Conservation (phyloP, 2,329 filamentous ascomycete genomes). For the Colletotrichum graminicola region DNA sequence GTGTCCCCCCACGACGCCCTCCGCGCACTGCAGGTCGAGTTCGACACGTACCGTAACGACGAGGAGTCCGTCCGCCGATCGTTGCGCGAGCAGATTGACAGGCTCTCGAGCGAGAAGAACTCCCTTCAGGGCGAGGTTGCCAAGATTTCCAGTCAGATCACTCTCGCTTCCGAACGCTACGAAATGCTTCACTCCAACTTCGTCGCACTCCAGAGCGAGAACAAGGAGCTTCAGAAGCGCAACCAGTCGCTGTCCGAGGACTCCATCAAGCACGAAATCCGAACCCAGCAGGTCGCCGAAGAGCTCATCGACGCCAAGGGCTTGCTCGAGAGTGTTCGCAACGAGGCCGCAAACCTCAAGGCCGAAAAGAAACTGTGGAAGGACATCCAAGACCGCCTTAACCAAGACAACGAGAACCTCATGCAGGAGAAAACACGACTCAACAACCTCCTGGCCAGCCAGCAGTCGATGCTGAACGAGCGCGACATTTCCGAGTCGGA, state of each 20-base stretch:
- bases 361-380: slow-evolving; percentile 96
- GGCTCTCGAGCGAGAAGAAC: slow-evolving; percentile 84
- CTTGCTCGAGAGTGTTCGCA: slow-evolving; percentile 86
- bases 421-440: slow-evolving; percentile 87
- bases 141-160: slow-evolving; percentile 82
- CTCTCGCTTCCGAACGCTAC: slow-evolving; percentile 84
- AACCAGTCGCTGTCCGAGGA: slow-evolving; percentile 82
- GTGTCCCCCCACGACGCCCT: slow-evolving; percentile 75
- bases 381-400: slow-evolving; percentile 88
- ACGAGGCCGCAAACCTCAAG: slow-evolving; percentile 92
- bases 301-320: slow-evolving; percentile 90
- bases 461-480: slow-evolving; percentile 93
- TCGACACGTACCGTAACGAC: slow-evolving; percentile 90
- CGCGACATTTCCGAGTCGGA: slow-evolving; percentile 88
- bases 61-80: slow-evolving; percentile 84
- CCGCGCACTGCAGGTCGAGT: slow-evolving; percentile 89
- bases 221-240: slow-evolving; percentile 86
- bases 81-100: slow-evolving; percentile 86
- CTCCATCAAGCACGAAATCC: slow-evolving; percentile 89
- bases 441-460: slow-evolving; percentile 83
- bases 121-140: slow-evolving; percentile 86
- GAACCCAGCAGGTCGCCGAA: slow-evolving; percentile 91
- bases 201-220: slow-evolving; percentile 84
- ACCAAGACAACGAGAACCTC: slow-evolving; percentile 87
- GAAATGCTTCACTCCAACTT: slow-evolving; percentile 93